Evolutionary conservation across 306 rosid genomes (phyloP).

Genomic region (Cercis canadensis): DNA sequence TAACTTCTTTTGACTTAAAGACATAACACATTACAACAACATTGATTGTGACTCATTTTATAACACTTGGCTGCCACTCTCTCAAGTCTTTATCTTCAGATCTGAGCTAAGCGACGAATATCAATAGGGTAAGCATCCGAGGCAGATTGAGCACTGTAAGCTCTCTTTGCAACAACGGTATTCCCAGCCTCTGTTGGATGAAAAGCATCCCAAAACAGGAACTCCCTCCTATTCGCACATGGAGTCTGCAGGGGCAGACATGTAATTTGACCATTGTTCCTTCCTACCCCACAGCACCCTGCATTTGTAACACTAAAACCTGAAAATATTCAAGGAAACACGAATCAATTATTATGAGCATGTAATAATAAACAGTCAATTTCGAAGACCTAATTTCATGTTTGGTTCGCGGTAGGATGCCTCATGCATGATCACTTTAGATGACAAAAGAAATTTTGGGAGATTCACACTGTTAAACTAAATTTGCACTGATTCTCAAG

Average conservation of each 20-base stretch:
- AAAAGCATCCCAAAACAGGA: constrained; percentile 92
- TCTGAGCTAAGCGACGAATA: constrained; percentile 68
- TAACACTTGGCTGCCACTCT: not conserved
- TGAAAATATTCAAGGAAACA: constrained; percentile 29
- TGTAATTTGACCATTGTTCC: constrained; percentile 91
- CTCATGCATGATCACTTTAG: too few relatives aligned
- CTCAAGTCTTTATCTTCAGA: constrained; percentile 40
- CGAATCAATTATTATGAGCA: not conserved
- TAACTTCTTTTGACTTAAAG: not conserved
- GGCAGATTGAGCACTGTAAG: constrained; percentile 73
- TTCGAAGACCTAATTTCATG: too few relatives aligned
- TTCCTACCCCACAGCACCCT: constrained; percentile 95
- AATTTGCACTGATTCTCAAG: too few relatives aligned
- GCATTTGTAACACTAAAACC: constrained; percentile 71
- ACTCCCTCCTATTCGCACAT: constrained; percentile 68
- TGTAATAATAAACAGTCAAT: too few relatives aligned
- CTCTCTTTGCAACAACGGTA: constrained; percentile 60
- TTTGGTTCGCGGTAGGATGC: too few relatives aligned
- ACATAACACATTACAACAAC: constrained; percentile 3
- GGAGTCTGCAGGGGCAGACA: constrained; percentile 82
- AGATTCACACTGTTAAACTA: too few relatives aligned
- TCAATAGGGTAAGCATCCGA: constrained; percentile 91
- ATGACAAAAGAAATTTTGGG: too few relatives aligned
- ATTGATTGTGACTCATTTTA: not conserved
- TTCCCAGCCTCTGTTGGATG: constrained; percentile 90